Evolutionary conservation across 2,329 filamentous ascomycete genomes (phyloP), one percentile per base, ranked within the genome.

Genomic region (Venturia carpophila): DNA sequence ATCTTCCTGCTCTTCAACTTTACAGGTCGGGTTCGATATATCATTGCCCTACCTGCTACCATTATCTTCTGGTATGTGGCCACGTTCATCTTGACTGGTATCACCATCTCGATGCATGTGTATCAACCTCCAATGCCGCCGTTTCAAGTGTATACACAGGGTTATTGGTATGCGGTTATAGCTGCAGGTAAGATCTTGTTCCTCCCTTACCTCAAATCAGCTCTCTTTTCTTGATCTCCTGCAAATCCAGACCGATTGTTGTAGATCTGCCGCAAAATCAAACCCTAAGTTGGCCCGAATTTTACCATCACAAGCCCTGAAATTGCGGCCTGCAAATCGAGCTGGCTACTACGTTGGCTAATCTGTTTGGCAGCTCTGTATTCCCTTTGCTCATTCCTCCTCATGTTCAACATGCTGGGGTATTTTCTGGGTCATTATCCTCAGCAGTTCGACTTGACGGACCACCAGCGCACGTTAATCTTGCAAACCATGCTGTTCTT

Each of bases 401-500:
- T 96, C 75, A 83, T 88, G 68, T 75, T 91, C 65, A 96, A 93
- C 27, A 91, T 93, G 77, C 82, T 87, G 65, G 91, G 91, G 10
- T 92, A 92, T 60, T 83, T 85, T 66, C 77, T 87, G 0, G 86
- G 87, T 0, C 88, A 90, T 69, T 96, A 96, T 70, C 82, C 83
- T 7, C 88, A 90, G 69, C 87, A 91, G 71, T 96, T 96, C 69
- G 79, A 82, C 4, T 80, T 96, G 30, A 92, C 89, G 0, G 84
- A 87, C 64, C 88, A 88, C 67, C 92, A 97, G 74, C 84, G 92
- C 11, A 96, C 91, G 0, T 79, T 97, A 27, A 96, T 97, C 80
- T 77, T 96, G 37, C 92, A 97, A 75, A 96, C 91, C 1, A 95
- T 95, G 75, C 79, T 89, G 65, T 90, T 95, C 72, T 87, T 96